Evolutionary conservation across 2,329 filamentous ascomycete species (phyloP).

Genomic region (Cercospora sp.): DNA sequence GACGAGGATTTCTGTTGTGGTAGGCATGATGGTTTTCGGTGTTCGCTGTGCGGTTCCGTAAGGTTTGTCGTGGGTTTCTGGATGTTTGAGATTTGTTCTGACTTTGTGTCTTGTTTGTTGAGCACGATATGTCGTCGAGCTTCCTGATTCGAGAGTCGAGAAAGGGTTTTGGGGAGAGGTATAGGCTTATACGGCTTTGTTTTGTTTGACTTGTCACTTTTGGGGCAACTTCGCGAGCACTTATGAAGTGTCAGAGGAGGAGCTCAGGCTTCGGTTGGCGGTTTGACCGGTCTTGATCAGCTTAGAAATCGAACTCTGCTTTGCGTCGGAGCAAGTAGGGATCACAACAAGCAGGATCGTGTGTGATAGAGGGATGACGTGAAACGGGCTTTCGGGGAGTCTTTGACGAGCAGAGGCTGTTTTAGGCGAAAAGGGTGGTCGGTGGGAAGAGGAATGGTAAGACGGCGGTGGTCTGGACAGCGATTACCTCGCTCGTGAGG

Average conservation of each 20-base stretch:
- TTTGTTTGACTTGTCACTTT: background rate
- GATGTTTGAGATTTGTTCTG: background rate
- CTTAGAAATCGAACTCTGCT: background rate
- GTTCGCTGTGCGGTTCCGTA: background rate
- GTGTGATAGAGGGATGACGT: background rate
- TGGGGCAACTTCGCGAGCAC: background rate
- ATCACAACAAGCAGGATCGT: background rate
- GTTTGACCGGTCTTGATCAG: background rate
- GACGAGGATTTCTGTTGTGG: slow-evolving; percentile 44
- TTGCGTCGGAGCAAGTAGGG: background rate
- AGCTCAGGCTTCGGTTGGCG: background rate
- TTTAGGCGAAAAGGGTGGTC: background rate
- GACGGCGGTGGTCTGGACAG: background rate
- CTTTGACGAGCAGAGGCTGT: background rate
- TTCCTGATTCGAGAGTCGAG: background rate
- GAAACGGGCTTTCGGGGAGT: background rate
- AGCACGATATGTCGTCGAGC: background rate
- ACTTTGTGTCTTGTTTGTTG: background rate
- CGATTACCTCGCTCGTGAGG: background rate
- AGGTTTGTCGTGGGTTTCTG: background rate
- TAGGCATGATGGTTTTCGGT: slow-evolving; percentile 34
- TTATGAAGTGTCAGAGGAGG: background rate
- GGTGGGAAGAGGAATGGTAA: background rate
- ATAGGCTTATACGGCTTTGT: background rate
- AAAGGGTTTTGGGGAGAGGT: background rate